Conservation (phyloP, 176 grass and related monocot species). For the Avena eriantha region DNA sequence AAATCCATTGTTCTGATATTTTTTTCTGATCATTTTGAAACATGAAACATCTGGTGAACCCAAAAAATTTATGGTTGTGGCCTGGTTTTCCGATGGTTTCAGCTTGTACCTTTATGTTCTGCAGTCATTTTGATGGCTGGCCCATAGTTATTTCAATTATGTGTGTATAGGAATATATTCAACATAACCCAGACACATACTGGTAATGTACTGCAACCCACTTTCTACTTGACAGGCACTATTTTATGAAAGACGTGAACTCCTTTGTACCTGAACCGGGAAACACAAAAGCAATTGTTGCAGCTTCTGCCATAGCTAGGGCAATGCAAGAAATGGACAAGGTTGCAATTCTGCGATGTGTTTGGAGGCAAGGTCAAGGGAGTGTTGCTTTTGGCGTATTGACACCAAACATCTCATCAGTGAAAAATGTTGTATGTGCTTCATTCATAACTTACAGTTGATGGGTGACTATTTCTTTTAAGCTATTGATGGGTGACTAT, state of each 20-base stretch:
- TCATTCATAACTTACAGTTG: neutral
- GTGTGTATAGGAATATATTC: slow-evolving; percentile 3
- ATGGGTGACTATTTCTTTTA: slow-evolving; percentile 28
- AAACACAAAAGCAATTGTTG: slow-evolving; percentile 70
- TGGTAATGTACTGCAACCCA: neutral
- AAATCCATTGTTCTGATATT: neutral
- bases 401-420: slow-evolving; percentile 88
- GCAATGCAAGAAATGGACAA: slow-evolving; percentile 86
- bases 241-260: slow-evolving; percentile 92
- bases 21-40: neutral
- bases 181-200: neutral
- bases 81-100: slow-evolving; percentile 27
- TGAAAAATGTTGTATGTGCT: slow-evolving; percentile 70
- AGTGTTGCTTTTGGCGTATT: slow-evolving; percentile 83
- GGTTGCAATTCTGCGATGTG: slow-evolving; percentile 80
- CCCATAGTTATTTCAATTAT: neutral
- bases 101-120: neutral
- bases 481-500: slow-evolving; percentile 19
- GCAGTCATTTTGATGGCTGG: neutral
- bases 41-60: neutral
- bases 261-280: slow-evolving; percentile 90
- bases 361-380: slow-evolving; percentile 84
- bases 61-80: neutral
- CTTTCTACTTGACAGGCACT: slow-evolving; percentile 59
- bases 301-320: slow-evolving; percentile 78